Evolutionary conservation across 345 rosid species (phyloP), one percentile per base, ranked within the genome.

Genomic region (Populus tremula): DNA sequence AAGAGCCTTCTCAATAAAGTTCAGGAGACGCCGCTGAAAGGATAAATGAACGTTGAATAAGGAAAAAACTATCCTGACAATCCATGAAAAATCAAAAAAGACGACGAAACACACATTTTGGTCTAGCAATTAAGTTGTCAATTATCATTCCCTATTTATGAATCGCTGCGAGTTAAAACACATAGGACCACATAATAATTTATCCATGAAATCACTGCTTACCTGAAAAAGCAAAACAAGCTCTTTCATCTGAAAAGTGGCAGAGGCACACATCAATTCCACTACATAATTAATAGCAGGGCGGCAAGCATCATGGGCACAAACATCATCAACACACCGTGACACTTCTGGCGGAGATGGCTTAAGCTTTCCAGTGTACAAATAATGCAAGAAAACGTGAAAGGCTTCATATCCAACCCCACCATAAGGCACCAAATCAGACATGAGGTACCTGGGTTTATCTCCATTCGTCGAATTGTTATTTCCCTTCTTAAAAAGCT

Each of bases 381-480:
- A 27, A 72, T 88, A 88, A 17, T 72, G 65, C 82, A 88, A 76
- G 25, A 88, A 78, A 8, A 75, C 73, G 5, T 29, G 47, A 61
- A 88, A 81, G 6, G 90, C 87, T 74, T 87, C 91, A 36, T 33
- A 76, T 39, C 91, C 87, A 69, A 88, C 87, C n/a, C 29, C 39
- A 16, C 87, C 87, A 2, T 67, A 27, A 3, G 50, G 82, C 75
- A 80, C 41, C 38, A 85, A 49, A 4, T 83, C 82, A 36, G 80
- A 49, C 82, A 87, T 77, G 20, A 33, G 54, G 77, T 83, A 82
- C 76, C 67, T 82, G 8, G 84, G 87, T 61, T 84, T 84, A 1
- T 79, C 84, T n/a, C 67, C 78, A 33, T 84, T 85, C 11, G 63
- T 56, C 63, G 29, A n/a, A n/a, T 56, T 23, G 23, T 23, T 5